phyloP scores from a whole-genome alignment of 495 filamentous ascomycete species.

The Aspergillus incahuasiensis region DNA sequence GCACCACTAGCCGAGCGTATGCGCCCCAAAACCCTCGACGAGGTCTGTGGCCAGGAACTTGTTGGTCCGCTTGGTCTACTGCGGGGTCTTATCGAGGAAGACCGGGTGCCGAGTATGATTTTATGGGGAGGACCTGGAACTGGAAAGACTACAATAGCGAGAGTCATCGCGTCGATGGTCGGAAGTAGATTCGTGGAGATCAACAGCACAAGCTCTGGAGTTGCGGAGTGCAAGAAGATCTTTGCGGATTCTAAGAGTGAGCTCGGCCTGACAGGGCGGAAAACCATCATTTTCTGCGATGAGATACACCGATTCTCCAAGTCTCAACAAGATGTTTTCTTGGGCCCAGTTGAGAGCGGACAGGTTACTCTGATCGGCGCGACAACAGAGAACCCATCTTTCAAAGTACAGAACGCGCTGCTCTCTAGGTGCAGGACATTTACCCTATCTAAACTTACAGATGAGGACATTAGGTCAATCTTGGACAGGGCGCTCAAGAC shows the following conservation, averaged over 20 bases:
- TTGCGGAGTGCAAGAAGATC: slow-evolving; percentile 94
- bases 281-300: slow-evolving; percentile 96
- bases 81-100: slow-evolving; percentile 82
- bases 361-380: slow-evolving; percentile 90
- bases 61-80: slow-evolving; percentile 81
- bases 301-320: slow-evolving; percentile 96
- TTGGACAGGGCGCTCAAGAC: slow-evolving; percentile 64
- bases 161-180: slow-evolving; percentile 80
- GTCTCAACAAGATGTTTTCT: slow-evolving; percentile 89
- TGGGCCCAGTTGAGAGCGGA: slow-evolving; percentile 88
- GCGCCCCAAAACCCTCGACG: slow-evolving; percentile 78
- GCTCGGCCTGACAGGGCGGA: slow-evolving; percentile 72
- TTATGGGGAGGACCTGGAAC: slow-evolving; percentile 90
- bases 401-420: slow-evolving; percentile 86
- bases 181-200: slow-evolving; percentile 90
- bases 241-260: slow-evolving; percentile 84
- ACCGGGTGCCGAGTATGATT: slow-evolving; percentile 89
- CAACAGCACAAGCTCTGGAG: slow-evolving; percentile 84
- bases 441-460: slow-evolving; percentile 68
- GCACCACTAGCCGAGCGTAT: slow-evolving; percentile 91
- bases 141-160: slow-evolving; percentile 94
- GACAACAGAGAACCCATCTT: slow-evolving; percentile 94
- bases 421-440: slow-evolving; percentile 89
- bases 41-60: slow-evolving; percentile 87
- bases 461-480: slow-evolving; percentile 66